Percentiles rank a stretch among this genome's conserved stretches.
phyloP scores from a whole-genome alignment of 192 early-diverging fungal genomes.

The Coemansia sp. region DNA sequence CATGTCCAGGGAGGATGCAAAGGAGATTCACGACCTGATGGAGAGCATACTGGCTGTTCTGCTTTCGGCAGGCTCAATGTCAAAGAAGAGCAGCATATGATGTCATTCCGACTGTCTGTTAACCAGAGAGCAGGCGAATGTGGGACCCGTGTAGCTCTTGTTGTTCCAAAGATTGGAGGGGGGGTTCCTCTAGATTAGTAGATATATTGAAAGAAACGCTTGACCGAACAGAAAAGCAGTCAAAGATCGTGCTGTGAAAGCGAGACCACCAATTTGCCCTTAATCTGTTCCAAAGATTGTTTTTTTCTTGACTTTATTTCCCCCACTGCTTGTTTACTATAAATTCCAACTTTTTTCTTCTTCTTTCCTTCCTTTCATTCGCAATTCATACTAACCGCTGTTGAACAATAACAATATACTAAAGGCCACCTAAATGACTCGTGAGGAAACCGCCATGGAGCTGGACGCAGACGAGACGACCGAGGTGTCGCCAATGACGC shows the following conservation, averaged over 20 bases:
- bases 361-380: not conserved
- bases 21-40: constrained; percentile 25
- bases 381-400: not conserved
- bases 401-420: constrained; percentile 7
- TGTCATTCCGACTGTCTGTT: too few relatives aligned
- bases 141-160: not conserved
- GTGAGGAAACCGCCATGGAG: constrained; percentile 11
- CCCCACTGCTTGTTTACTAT: constrained; percentile 9
- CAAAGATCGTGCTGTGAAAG: too few relatives aligned
- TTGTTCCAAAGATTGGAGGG: too few relatives aligned
- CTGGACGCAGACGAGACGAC: constrained; percentile 23
- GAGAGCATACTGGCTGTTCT: constrained; percentile 23
- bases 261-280: too few relatives aligned
- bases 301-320: not conserved
- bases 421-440: constrained; percentile 15
- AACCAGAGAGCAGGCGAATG: not conserved
- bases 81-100: not conserved
- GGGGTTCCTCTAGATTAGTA: too few relatives aligned
- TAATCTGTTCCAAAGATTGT: not conserved
- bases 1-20: constrained; percentile 25
- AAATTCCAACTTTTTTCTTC: not conserved
- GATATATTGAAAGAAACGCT: too few relatives aligned
- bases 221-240: too few relatives aligned
- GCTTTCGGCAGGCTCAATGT: constrained; percentile 15
- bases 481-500: constrained; percentile 44